phyloP scores from a whole-genome alignment of 2,329 filamentous ascomycete genomes.

The Knoxdaviesia capensis region DNA sequence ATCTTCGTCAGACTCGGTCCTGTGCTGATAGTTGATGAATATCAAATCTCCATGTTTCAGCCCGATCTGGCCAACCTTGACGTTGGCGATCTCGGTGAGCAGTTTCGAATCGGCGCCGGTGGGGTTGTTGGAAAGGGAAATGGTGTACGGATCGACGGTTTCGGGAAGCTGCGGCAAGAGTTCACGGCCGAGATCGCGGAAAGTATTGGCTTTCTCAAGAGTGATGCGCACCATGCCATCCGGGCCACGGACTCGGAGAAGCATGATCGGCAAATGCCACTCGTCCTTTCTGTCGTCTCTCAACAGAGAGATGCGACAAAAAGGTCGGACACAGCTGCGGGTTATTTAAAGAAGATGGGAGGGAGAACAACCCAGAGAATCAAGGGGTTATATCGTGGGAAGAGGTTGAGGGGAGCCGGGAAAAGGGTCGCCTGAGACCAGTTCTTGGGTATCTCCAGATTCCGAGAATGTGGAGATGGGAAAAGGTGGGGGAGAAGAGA shows the following conservation, averaged over 20 bases:
- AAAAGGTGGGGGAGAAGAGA: no score
- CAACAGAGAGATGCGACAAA: no score
- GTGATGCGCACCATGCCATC: conserved; percentile 83
- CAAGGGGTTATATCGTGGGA: no score
- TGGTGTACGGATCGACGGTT: conserved; percentile 38
- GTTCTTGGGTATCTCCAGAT: no score
- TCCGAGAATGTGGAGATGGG: no score
- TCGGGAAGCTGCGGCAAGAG: conserved; percentile 37
- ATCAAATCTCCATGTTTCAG: conserved; percentile 75
- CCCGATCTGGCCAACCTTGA: conserved; percentile 37
- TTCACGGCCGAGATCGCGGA: conserved; percentile 37
- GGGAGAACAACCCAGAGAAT: no score
- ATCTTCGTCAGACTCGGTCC: conserved; percentile 18
- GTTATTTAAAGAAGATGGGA: no score
- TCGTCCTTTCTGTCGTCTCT: no score
- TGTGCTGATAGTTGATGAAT: conserved; percentile 61
- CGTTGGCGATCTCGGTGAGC: conserved; percentile 34
- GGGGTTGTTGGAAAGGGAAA: conserved; percentile 42
- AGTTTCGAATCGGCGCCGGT: conserved; percentile 35
- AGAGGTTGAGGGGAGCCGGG: no score
- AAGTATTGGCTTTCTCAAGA: conserved; percentile 54
- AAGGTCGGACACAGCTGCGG: no score
- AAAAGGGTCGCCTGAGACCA: no score
- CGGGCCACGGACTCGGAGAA: conserved; percentile 72
- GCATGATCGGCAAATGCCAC: conserved; percentile 32